Base-by-base conservation (phyloP, 257 asterid genomes). In the Nicotiana attenuata region DNA sequence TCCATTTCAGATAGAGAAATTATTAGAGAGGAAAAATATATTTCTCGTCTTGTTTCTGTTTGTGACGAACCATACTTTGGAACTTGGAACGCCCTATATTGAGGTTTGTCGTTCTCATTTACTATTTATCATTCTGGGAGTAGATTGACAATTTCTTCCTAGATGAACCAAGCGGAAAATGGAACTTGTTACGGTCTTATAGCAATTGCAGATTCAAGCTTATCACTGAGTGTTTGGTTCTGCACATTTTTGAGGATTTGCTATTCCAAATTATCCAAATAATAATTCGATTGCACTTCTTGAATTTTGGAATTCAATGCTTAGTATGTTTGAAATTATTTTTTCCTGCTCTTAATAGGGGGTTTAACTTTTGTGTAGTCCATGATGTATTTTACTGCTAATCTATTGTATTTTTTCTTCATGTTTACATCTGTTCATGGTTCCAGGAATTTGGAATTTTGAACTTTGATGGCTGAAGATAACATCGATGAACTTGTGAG, bases 381-480 rank as follows among this genome's bases (percentile, higher is more conserved):
- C 63, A 24, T 50, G 9, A 8, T 16, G 5, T 29, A 47, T 75
- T 50, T 24, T 75, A 50, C 63, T 50, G 63, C 26, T 75, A 20
- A 75, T 24, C 61, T 75, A 75, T 8, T 75, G 11, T 35, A 26
- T 75, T 24, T 50, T 3, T 15, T 24, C 79, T 3, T 75, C 24
- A 50, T 50, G 24, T 3, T 50, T 47, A 13, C 63, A 75, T 24
- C 9, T 75, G 17, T 75, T 75, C 15, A 22, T 15, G 63, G 26
- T 26, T 13, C 10, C 80, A 75, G 80, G 63, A 4, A 50, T 50
- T 50, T 50, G 63, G 38, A 75, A 15, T 75, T 52, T 47, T 47
- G 41, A 73, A 73, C 26, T 13, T 73, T 50, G 80, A 75, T 75
- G 80, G 80, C 63, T 8, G 80, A 75, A 41, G 80, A 75, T 47